Base-by-base conservation (phyloP, 164 flowering plant genomes). In the Kingdonia uniflora region DNA sequence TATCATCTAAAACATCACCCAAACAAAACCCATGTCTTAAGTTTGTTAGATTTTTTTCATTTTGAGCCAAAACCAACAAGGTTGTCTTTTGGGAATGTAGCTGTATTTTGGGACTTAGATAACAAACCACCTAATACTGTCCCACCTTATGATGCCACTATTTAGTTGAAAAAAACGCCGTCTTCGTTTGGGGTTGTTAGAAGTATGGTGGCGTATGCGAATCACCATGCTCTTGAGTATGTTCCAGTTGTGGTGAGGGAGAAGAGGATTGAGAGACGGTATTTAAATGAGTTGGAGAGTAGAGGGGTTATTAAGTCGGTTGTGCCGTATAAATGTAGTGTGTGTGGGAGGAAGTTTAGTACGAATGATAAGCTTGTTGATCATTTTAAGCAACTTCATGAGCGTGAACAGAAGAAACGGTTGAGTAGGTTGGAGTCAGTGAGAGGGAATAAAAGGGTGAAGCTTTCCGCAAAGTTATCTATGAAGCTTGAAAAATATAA, bases 401-500 rank as follows among this genome's bases (percentile, higher is more conserved):
- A 82, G 71, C 69, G 77, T 10, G 96, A 92, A 63, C 81, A 92
- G 42, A 61, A 4, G 64, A 87, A 92, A 61, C 65, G 87, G 56
- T 14, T 79, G 80, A 79, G 66, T 56, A 74, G 73, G 62, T 78
- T 85, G 17, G 90, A 92, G 54, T 81, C 88, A 0, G 77, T 85
- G 0, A 74, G 66, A 41, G 96, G 96, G 59, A 74, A 56, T 14
- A 66, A 57, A 63, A 74, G 87, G 64, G 81, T 80, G 62, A 59
- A 74, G 16, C 68, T 92, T 71, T 88, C 78, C 7, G 95, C 56
- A 0, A 85, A 65, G 72, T 76, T 72, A 50, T 58, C 94, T 1
- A 76, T 80, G 94, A 92, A 88, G 68, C 87, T 88, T 85, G 83
- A 80, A 47, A 85, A 88, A 68, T 92, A 80, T 63, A 85, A 70